These are phyloP conservation scores for Malus orientalis DNA, from an alignment of 306 rosid genomes.

Conservation along the genomic window DNA sequence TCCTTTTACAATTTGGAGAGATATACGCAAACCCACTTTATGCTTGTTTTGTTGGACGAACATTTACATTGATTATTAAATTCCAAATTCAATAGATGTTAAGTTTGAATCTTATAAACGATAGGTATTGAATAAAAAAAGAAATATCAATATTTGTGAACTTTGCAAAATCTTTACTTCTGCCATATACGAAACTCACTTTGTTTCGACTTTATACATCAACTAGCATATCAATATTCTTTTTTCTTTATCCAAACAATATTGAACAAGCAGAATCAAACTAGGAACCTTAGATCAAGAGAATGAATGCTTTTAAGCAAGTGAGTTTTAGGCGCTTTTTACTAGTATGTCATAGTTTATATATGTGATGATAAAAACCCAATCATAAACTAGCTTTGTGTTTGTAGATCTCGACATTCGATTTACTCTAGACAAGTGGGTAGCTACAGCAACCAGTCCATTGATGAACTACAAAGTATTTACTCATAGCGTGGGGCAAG, in stretches of 20 bases:
- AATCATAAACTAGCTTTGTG: not conserved
- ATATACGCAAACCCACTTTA: not conserved
- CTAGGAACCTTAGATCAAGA: too few relatives aligned
- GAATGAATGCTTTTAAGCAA: too few relatives aligned
- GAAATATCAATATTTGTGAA: not conserved
- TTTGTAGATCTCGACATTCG: not conserved
- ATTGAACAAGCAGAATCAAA: too few relatives aligned
- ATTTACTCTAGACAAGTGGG: not conserved
- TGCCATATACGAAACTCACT: not conserved
- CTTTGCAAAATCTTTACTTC: not conserved
- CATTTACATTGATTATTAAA: not conserved
- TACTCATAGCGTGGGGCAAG: not conserved
- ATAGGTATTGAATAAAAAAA: not conserved
- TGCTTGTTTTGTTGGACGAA: not conserved
- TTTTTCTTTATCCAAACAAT: not conserved
- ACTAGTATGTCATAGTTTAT: too few relatives aligned
- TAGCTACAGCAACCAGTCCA: not conserved
- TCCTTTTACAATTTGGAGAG: not conserved
- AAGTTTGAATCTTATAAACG: too few relatives aligned
- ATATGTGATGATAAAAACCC: too few relatives aligned
- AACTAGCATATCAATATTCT: not conserved
- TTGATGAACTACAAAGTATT: not conserved
- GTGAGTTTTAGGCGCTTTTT: too few relatives aligned
- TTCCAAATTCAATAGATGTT: too few relatives aligned
- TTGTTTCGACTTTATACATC: not conserved